Evolutionary conservation across 1,139 yeast species (phyloP).

Genomic region (Torulaspora globosa): DNA sequence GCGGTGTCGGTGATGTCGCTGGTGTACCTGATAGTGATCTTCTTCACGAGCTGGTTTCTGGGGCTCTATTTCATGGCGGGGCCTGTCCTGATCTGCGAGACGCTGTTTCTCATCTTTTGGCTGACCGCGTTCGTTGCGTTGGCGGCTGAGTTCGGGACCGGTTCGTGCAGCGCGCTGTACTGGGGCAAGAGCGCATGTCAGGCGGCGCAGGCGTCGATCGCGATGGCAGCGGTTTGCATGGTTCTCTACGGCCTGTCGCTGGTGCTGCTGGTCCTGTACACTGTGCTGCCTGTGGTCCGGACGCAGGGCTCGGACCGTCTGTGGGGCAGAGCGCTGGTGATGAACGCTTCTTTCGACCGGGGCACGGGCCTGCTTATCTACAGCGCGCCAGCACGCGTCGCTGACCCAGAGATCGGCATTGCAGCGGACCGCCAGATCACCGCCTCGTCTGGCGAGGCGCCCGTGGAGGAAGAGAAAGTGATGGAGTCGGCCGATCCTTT

Average conservation of each 20-base stretch:
- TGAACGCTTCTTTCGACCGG: constrained; percentile 4
- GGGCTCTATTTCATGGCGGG: constrained; percentile 4
- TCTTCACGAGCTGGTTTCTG: background rate
- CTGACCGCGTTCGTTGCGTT: constrained; percentile 8
- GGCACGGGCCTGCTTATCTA: constrained; percentile 4
- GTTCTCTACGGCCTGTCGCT: constrained; percentile 1
- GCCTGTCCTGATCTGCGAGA: constrained; percentile 4
- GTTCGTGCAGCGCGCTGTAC: background rate
- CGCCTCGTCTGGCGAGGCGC: constrained; percentile 1
- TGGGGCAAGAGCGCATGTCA: constrained; percentile 1
- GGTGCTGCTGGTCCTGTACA: constrained; percentile 2
- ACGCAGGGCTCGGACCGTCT: background rate
- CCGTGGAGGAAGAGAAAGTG: constrained; percentile 1
- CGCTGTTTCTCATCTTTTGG: constrained; percentile 6
- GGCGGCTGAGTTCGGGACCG: constrained; percentile 4
- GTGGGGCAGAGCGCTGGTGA: constrained; percentile 3
- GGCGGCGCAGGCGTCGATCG: constrained; percentile 7
- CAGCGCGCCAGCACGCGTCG: background rate
- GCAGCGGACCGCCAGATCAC: constrained; percentile 1
- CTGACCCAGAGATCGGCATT: background rate
- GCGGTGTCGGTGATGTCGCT: constrained; percentile 8
- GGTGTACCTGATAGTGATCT: constrained; percentile 2
- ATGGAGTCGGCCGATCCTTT: background rate
- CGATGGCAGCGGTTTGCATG: constrained; percentile 6
- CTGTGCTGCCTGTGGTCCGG: constrained; percentile 1